A percentile compares a stretch with the other conserved stretches of the same genome.
phyloP scores from a whole-genome alignment of 2,329 filamentous ascomycete genomes.

The Sarocladium brachiariae region DNA sequence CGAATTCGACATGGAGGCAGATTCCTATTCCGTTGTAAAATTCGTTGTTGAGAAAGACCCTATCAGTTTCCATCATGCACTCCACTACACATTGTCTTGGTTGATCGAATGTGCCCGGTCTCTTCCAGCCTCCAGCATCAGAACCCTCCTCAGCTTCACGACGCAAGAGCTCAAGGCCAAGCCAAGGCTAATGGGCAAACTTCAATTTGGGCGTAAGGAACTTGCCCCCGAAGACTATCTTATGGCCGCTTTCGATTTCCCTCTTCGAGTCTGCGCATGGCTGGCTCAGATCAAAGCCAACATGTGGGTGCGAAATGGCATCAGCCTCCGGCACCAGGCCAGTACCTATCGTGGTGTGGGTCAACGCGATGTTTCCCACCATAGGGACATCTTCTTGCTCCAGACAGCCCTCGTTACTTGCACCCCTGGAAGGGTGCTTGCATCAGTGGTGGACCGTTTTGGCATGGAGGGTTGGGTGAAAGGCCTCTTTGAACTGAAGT shows the following conservation, averaged over 20 bases:
- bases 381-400: constrained; percentile 88
- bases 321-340: constrained; percentile 92
- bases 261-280: constrained; percentile 90
- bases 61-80: constrained; percentile 94
- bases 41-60: constrained; percentile 84
- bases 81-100: constrained; percentile 97
- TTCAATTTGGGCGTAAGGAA: constrained; percentile 48
- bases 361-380: constrained; percentile 86
- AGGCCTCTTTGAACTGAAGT: constrained; percentile 67
- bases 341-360: constrained; percentile 85
- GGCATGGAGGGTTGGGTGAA: constrained; percentile 83
- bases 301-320: constrained; percentile 97
- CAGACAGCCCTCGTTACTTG: constrained; percentile 88
- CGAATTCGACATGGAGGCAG: constrained; percentile 62
- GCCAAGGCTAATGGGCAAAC: constrained; percentile 54
- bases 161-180: constrained; percentile 61
- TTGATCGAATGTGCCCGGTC: constrained; percentile 81
- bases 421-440: constrained; percentile 74
- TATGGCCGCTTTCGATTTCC: constrained; percentile 85
- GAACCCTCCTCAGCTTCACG: constrained; percentile 63
- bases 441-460: constrained; percentile 86
- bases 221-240: constrained; percentile 69
- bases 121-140: constrained; percentile 61
- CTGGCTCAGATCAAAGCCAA: constrained; percentile 95
- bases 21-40: constrained; percentile 64